Conservation (phyloP, 176 grass and related monocot species). For the Aegilops speltoides region DNA sequence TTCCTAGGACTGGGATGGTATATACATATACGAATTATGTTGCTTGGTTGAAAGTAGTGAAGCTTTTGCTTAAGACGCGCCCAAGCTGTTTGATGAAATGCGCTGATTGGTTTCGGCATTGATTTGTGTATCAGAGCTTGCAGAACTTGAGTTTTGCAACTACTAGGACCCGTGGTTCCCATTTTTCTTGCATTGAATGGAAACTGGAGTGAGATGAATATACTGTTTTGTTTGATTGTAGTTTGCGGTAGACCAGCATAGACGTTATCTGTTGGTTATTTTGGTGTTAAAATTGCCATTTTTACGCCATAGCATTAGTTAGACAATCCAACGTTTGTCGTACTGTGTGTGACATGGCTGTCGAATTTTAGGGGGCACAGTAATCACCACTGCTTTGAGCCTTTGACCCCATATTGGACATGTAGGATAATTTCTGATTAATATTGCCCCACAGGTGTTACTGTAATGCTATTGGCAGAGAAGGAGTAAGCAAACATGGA, state of each 20-base stretch:
- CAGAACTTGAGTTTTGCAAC: background rate
- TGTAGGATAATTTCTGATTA: background rate
- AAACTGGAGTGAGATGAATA: background rate
- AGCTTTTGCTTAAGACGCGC: background rate
- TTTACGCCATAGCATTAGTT: background rate
- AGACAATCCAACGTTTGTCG: background rate
- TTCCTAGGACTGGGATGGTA: background rate
- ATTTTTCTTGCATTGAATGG: background rate
- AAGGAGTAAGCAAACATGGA: background rate
- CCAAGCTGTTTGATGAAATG: constrained; percentile 24
- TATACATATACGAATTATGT: no score
- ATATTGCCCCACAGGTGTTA: background rate
- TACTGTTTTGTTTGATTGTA: background rate
- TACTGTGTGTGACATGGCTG: background rate
- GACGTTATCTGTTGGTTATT: background rate
- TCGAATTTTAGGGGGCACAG: background rate
- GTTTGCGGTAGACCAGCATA: background rate
- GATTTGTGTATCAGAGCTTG: background rate
- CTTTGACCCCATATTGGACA: background rate
- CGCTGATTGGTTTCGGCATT: background rate
- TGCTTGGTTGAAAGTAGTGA: background rate
- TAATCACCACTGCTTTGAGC: background rate
- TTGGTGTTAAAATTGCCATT: background rate
- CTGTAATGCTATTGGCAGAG: background rate
- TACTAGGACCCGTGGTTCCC: background rate